Conservation (phyloP, 2,329 filamentous ascomycete species). For the Fusarium dimerum region DNA sequence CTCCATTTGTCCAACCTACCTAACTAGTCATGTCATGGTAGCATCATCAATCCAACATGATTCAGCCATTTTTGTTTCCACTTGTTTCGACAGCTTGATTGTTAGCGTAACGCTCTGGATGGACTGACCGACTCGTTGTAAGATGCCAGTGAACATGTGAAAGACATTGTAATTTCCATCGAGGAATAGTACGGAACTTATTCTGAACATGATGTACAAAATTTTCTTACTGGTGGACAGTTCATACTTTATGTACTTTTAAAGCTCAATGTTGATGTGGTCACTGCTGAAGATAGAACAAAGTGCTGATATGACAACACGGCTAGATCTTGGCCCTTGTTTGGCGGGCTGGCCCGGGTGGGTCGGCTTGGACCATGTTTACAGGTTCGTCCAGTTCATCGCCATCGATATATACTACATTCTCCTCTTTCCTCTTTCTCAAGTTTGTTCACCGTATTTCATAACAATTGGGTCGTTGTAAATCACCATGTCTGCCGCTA, state of each 20-base stretch:
- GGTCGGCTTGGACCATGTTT: conserved; percentile 9
- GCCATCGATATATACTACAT: not conserved
- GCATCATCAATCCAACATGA: conserved; percentile 4
- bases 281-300: not conserved
- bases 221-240: not conserved
- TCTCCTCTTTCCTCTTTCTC: not conserved
- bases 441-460: not conserved
- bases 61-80: conserved; percentile 4
- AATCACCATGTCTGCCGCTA: conserved; percentile 43
- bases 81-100: too few species aligned
- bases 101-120: too few species aligned
- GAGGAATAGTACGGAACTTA: too few species aligned
- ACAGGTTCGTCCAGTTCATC: not conserved
- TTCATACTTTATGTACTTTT: conserved; percentile 13
- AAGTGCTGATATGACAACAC: not conserved
- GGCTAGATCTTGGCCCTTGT: conserved; percentile 1
- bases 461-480: not conserved
- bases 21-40: not conserved
- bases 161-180: too few species aligned
- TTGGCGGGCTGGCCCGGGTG: conserved; percentile 3
- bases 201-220: not conserved
- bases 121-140: too few species aligned
- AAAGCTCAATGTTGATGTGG: not conserved
- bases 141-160: too few species aligned
- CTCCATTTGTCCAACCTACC: too few species aligned